These are phyloP conservation scores for Pugionium cornutum DNA, from an alignment of 345 rosid genomes.

Conservation along the genomic window DNA sequence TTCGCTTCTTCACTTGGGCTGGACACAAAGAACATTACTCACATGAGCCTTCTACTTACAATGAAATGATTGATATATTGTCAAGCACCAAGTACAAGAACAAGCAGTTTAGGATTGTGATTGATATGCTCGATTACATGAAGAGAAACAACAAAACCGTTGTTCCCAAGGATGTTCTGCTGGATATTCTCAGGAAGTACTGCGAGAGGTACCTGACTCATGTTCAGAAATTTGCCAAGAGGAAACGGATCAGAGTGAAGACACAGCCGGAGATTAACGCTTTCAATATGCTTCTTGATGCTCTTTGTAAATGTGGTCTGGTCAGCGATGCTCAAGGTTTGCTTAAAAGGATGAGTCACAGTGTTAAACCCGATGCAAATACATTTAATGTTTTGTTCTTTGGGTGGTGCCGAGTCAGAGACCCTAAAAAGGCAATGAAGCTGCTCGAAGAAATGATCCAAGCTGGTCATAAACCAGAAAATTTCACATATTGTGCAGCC, in stretches of 20 bases:
- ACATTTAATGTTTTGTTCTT: constrained; percentile 77
- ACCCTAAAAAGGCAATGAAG: constrained; percentile 67
- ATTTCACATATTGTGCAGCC: constrained; percentile 81
- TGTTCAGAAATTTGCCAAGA: constrained; percentile 83
- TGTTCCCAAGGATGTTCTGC: constrained; percentile 60
- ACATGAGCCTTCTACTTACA: constrained; percentile 65
- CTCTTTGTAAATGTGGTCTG: constrained; percentile 81
- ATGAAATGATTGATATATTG: constrained; percentile 77
- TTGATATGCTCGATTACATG: constrained; percentile 84
- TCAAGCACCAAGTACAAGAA: constrained; percentile 79
- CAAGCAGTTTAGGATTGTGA: constrained; percentile 74
- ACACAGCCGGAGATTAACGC: constrained; percentile 89
- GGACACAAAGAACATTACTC: constrained; percentile 57
- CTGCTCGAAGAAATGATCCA: constrained; percentile 81
- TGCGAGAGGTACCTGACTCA: constrained; percentile 76
- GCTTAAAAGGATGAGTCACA: constrained; percentile 58
- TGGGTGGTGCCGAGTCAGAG: constrained; percentile 89
- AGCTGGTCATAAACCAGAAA: constrained; percentile 74
- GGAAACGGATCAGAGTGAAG: constrained; percentile 83
- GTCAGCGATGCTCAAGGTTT: constrained; percentile 66
- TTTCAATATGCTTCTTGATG: constrained; percentile 76
- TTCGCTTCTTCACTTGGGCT: constrained; percentile 84
- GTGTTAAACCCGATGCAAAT: constrained; percentile 64
- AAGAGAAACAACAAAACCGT: constrained; percentile 57
- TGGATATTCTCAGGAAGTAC: constrained; percentile 60